Percentiles rank a stretch among this genome's conserved stretches.
Conservation (phyloP, 2,329 filamentous ascomycete genomes). For the Fusarium sarcochroum region DNA sequence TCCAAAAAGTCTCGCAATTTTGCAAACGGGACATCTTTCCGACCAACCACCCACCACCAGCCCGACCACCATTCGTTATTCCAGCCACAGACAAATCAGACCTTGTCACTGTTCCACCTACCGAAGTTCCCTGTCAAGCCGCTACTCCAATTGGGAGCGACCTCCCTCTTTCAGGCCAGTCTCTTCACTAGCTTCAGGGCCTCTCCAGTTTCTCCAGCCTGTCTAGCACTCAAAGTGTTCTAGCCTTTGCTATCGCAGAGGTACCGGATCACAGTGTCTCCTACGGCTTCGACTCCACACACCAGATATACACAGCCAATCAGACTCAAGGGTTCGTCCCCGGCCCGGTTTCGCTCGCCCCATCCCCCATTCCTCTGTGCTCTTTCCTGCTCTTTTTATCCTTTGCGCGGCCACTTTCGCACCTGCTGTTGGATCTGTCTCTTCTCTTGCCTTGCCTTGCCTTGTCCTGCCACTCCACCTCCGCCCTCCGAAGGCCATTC, state of each 20-base stretch:
- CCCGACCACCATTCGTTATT: constrained; percentile 27
- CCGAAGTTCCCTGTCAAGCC: constrained; percentile 26
- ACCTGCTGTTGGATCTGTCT: constrained; percentile 31
- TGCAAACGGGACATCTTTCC: constrained; percentile 26
- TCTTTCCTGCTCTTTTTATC: constrained; percentile 43
- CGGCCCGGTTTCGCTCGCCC: constrained; percentile 35
- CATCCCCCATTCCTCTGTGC: constrained; percentile 38
- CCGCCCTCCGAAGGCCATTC: constrained; percentile 41
- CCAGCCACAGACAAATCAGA: constrained; percentile 38
- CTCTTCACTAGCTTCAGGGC: constrained; percentile 34
- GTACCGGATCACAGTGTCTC: constrained; percentile 48
- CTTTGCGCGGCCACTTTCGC: constrained; percentile 40
- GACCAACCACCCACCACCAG: constrained; percentile 34
- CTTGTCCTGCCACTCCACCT: constrained; percentile 41
- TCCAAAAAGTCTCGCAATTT: constrained; percentile 18
- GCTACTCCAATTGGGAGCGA: constrained; percentile 26
- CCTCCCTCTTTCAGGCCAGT: constrained; percentile 40
- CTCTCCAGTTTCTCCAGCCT: constrained; percentile 36
- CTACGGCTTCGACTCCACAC: constrained; percentile 33
- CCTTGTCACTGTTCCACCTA: constrained; percentile 5
- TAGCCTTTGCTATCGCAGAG: constrained; percentile 16
- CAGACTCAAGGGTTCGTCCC: constrained; percentile 17
- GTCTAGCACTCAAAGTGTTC: constrained; percentile 14
- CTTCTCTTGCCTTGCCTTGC: constrained; percentile 37
- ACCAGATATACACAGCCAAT: constrained; percentile 18